Evolutionary conservation across 306 rosid genomes (phyloP).

Genomic region (Heteromeles arbutifolia): DNA sequence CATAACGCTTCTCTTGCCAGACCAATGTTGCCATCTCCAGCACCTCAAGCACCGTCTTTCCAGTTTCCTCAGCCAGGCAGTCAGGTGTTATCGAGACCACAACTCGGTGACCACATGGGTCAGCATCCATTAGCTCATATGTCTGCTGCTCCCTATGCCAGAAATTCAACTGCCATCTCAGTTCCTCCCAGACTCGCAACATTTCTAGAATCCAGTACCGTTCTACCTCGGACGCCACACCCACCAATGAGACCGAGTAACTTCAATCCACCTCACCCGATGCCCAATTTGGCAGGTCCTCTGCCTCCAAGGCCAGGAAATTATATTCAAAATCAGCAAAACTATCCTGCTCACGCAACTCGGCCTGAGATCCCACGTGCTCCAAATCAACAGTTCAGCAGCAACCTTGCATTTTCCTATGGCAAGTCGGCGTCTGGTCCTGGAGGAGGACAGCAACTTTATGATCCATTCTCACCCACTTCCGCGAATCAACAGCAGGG

Average conservation of each 20-base stretch:
- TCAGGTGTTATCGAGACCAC: conserved; percentile 54
- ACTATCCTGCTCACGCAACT: conserved; percentile 30
- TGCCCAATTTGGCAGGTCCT: conserved; percentile 16
- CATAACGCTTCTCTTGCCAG: conserved; percentile 24
- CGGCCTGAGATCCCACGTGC: conserved; percentile 33
- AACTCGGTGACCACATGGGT: conserved; percentile 33
- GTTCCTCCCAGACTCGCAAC: conserved; percentile 41
- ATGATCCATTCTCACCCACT: conserved; percentile 89
- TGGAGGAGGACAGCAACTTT: conserved; percentile 54
- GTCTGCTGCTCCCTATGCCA: conserved; percentile 32
- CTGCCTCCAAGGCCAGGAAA: conserved; percentile 36
- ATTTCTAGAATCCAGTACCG: conserved; percentile 42
- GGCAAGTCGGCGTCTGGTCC: conserved; percentile 39
- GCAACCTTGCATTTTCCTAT: conserved; percentile 35
- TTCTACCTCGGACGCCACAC: neutral
- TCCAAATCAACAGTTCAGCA: conserved; percentile 42
- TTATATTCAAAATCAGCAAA: conserved; percentile 38
- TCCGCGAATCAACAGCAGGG: conserved; percentile 40
- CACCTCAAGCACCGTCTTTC: conserved; percentile 36
- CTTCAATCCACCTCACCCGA: conserved; percentile 53
- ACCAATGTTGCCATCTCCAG: conserved; percentile 32
- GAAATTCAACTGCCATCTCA: conserved; percentile 36
- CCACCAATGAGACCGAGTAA: conserved; percentile 50
- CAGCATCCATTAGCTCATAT: conserved; percentile 33
- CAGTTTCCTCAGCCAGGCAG: conserved; percentile 38